Percentiles rank a stretch among this genome's conserved stretches.
These are phyloP conservation scores for Lycium barbarum DNA, from an alignment of 257 asterid genomes.

Conservation along the genomic window DNA sequence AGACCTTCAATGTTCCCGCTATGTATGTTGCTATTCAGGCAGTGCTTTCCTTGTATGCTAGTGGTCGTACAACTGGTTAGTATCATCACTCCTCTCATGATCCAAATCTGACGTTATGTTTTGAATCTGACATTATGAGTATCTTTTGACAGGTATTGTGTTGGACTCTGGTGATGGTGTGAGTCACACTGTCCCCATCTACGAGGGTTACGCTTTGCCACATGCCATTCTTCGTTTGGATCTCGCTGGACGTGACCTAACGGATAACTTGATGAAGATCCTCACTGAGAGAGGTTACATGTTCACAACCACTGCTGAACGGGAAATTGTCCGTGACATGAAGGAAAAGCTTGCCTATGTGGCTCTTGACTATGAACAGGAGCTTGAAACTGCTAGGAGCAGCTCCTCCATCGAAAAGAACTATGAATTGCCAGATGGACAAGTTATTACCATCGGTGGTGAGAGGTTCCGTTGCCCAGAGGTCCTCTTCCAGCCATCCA, in stretches of 20 bases:
- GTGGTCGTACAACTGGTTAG: conserved; percentile 66
- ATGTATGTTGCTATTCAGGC: conserved; percentile 67
- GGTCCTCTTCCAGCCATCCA: conserved; percentile 33
- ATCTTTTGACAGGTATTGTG: conserved; percentile 28
- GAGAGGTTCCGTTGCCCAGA: conserved; percentile 31
- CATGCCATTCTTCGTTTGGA: conserved; percentile 31
- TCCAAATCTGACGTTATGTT: neutral
- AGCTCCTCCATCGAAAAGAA: conserved; percentile 30
- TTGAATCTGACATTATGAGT: neutral
- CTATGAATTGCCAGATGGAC: conserved; percentile 28
- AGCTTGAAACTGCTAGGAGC: conserved; percentile 26
- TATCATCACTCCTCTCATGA: neutral
- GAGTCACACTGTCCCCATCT: conserved; percentile 31
- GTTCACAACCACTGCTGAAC: conserved; percentile 34
- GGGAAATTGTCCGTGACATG: conserved; percentile 33
- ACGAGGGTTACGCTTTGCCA: conserved; percentile 20
- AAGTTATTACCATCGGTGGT: conserved; percentile 30
- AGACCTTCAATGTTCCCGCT: conserved; percentile 58
- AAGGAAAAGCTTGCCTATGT: conserved; percentile 31
- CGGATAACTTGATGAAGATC: conserved; percentile 30
- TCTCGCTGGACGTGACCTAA: conserved; percentile 27
- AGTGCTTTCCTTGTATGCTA: conserved; percentile 57
- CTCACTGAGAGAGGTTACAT: conserved; percentile 31
- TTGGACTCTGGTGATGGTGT: conserved; percentile 33
- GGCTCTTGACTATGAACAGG: conserved; percentile 30